These are phyloP conservation scores for Calophaca sinica DNA, from an alignment of 306 rosid species.

Conservation along the genomic window DNA sequence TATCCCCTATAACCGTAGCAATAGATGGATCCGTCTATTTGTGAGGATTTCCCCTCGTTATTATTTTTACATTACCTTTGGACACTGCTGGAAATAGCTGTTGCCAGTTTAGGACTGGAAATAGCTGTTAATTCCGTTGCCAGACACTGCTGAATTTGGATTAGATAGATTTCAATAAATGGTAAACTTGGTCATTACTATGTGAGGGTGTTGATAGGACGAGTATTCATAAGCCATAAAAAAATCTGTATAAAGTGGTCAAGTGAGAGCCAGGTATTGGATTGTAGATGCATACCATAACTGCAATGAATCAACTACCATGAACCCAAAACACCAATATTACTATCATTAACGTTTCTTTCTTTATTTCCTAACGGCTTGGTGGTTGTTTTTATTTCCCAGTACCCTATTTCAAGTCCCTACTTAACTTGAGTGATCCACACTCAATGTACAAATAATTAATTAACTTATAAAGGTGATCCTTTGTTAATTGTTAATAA, in stretches of 20 bases:
- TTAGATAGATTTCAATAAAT: conserved; percentile 30
- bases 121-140: conserved; percentile 34
- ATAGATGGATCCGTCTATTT: no score
- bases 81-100: background rate
- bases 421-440: conserved; percentile 13
- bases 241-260: background rate
- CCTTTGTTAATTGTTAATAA: conserved; percentile 24
- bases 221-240: conserved; percentile 26
- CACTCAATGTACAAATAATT: no score
- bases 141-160: conserved; percentile 16
- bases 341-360: no score
- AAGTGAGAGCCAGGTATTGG: no score
- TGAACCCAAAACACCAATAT: no score
- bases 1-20: no score
- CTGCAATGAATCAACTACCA: no score
- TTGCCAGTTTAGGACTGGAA: conserved; percentile 23
- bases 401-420: background rate
- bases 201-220: conserved; percentile 33
- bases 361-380: no score
- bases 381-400: background rate
- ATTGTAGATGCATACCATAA: no score
- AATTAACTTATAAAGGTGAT: background rate
- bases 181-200: conserved; percentile 30
- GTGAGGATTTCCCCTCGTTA: no score
- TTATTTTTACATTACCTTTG: no score